Evolutionary conservation across 805 yeast genomes (phyloP).

Genomic region (Ogataea philodendri): DNA sequence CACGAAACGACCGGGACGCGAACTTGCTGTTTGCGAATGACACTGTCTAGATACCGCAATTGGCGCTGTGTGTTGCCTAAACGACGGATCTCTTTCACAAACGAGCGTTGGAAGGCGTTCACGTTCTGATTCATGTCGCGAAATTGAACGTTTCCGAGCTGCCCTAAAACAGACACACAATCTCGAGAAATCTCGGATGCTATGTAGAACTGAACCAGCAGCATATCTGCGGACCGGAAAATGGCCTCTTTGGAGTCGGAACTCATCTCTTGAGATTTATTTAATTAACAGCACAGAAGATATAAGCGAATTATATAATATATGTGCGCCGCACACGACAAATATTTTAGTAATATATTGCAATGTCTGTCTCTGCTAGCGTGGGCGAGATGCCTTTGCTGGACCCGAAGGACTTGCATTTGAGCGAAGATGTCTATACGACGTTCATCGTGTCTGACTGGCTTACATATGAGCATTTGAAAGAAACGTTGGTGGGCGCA

Average conservation of each 20-base stretch:
- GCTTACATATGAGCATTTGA: conserved; percentile 48
- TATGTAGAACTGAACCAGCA: conserved; percentile 84
- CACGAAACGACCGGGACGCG: conserved; percentile 25
- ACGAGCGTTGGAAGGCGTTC: conserved; percentile 83
- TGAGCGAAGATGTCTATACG: conserved; percentile 10
- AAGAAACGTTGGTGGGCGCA: conserved; percentile 36
- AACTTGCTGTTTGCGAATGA: conserved; percentile 51
- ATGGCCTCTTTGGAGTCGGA: conserved; percentile 22
- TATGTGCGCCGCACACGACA: conserved; percentile 13
- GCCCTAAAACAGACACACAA: conserved; percentile 82
- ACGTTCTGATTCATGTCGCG: conserved; percentile 82
- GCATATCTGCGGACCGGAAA: conserved; percentile 87
- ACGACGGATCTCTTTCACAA: conserved; percentile 81
- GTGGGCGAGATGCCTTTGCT: conserved; percentile 1
- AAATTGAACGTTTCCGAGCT: conserved; percentile 81
- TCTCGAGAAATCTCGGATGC: conserved; percentile 90
- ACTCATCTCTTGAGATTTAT: conserved; percentile 16
- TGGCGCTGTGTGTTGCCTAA: conserved; percentile 90
- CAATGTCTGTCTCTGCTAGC: conserved; percentile 7
- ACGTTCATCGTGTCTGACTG: conserved; percentile 49
- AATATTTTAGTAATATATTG: background rate
- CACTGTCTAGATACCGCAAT: conserved; percentile 51
- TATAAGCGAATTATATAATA: background rate
- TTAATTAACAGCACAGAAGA: conserved; percentile 14
- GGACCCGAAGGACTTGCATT: conserved; percentile 1